Evolutionary conservation across 2,329 filamentous ascomycete species (phyloP), one percentile per base, ranked within the genome.

Genomic region (Cryoendolithus antarcticus): DNA sequence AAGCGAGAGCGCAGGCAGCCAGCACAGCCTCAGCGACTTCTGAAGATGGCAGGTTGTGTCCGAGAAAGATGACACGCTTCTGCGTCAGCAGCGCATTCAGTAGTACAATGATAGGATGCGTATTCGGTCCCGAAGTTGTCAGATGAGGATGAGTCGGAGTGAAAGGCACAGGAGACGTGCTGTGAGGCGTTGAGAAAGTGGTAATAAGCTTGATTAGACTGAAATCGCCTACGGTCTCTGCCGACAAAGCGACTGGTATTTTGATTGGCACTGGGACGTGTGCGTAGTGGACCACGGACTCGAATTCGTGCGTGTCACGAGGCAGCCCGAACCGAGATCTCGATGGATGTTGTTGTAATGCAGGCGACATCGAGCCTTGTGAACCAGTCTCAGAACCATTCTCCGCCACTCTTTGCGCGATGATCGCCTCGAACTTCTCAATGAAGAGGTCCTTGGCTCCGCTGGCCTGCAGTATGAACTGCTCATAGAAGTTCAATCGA

Each of bases 11-110:
- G 60, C 91, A 98, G 1, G 91, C 88, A n/a, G 86, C 91, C 6
- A 98, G 72, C 3, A 98, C 91, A n/a, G 91, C 89, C 64, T 98
- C 89, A 2, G 91, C 91, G 19, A 98, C 91, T 56, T 95, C 88
- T 13, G 88, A 86, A 1, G 91, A 95, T 1, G 91, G 89, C 60
- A 89, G 80, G 55, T 93, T 93, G 65, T 98, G 83, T 3, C 91
- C 91, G 6, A 98, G 70, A 59, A 98, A 98, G 43, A 98, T 88
- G 54, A 98, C 77, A 38, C 91, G 79, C 64, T 98, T 98, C 57
- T 98, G 89, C 0, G 91, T 98, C 38, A 98, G 70, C 46, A 98
- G 77, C 0, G 86, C 91, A 56, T 98, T 98, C 52, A 91, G 79
- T 15, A 98, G 75, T 5, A 98, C 84, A 45, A 96, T 88, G 48